These are phyloP conservation scores for Atkinsonella hypoxylon DNA, from an alignment of 2,329 filamentous ascomycete genomes.

Conservation along the genomic window DNA sequence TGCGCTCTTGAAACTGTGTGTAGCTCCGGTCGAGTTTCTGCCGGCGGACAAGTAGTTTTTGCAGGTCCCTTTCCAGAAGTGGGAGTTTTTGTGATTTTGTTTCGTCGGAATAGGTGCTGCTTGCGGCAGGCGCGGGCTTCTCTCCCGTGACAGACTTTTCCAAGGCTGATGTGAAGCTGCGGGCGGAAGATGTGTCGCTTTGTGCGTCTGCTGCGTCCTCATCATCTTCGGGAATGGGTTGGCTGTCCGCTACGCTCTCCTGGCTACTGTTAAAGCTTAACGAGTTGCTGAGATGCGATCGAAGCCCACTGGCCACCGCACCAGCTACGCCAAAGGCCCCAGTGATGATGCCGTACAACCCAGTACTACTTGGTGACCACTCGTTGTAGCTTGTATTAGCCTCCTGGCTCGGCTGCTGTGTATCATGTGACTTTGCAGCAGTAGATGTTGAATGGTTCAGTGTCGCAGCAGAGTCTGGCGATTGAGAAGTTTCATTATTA, in stretches of 20 bases:
- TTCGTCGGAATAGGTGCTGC: slow-evolving; percentile 25
- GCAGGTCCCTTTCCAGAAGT: slow-evolving; percentile 47
- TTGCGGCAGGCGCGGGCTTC: slow-evolving; percentile 10
- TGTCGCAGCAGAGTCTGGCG: neutral
- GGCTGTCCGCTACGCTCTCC: slow-evolving; percentile 14
- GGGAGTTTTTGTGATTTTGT: slow-evolving; percentile 20
- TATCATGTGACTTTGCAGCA: neutral
- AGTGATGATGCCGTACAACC: slow-evolving; percentile 44
- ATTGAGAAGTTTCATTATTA: too few species aligned
- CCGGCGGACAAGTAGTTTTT: slow-evolving; percentile 48
- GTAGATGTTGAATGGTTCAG: neutral
- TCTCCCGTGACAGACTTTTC: slow-evolving; percentile 23
- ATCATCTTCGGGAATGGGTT: slow-evolving; percentile 14
- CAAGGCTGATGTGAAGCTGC: slow-evolving; percentile 37
- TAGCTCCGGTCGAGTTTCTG: slow-evolving; percentile 52
- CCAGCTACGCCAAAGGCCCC: slow-evolving; percentile 39
- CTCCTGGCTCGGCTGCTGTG: slow-evolving; percentile 4
- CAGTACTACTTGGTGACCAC: slow-evolving; percentile 27
- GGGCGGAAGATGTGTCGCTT: slow-evolving; percentile 34
- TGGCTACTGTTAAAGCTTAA: slow-evolving; percentile 16
- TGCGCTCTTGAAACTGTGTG: slow-evolving; percentile 39
- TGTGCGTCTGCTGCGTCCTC: slow-evolving; percentile 17
- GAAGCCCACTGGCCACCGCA: slow-evolving; percentile 27
- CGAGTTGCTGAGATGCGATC: slow-evolving; percentile 17
- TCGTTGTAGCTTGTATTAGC: slow-evolving; percentile 15